These are phyloP conservation scores for Kwoniella dendrophila DNA, from an alignment of 768 basidiomycete genomes.

Conservation along the genomic window DNA sequence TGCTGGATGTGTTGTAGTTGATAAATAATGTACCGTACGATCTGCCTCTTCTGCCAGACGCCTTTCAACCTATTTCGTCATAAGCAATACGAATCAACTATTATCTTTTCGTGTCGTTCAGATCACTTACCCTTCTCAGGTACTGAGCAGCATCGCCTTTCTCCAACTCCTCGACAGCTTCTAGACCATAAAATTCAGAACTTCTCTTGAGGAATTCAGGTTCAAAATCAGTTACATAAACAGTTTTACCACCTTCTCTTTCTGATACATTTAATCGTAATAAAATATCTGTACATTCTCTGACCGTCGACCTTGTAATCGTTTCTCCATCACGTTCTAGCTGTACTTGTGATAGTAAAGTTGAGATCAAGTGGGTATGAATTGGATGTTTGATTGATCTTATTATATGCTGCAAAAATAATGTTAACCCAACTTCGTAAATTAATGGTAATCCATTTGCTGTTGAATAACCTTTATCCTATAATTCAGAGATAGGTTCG, in stretches of 20 bases:
- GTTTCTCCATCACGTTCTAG: constrained; percentile 88
- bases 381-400: constrained; percentile 64
- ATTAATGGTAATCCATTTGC: constrained; percentile 75
- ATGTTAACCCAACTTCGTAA: constrained; percentile 74
- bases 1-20: constrained; percentile 69
- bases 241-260: constrained; percentile 57
- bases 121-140: constrained; percentile 67
- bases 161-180: constrained; percentile 71
- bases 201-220: constrained; percentile 77
- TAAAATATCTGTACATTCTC: constrained; percentile 84
- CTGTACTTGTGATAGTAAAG: constrained; percentile 82
- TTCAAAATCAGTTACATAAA: constrained; percentile 84
- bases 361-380: constrained; percentile 74
- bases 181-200: constrained; percentile 72
- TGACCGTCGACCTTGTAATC: constrained; percentile 87
- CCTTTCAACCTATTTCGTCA: constrained; percentile 67
- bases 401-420: constrained; percentile 77
- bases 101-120: neutral
- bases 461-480: constrained; percentile 90
- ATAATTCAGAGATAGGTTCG: constrained; percentile 5
- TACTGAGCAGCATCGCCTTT: constrained; percentile 80
- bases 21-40: constrained; percentile 82
- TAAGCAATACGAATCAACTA: constrained; percentile 1
- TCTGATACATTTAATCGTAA: constrained; percentile 63
- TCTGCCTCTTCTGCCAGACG: constrained; percentile 81